Percentiles rank a stretch among this genome's conserved stretches.
These are phyloP conservation scores for Exophiala viscosa DNA, from an alignment of 2,329 filamentous ascomycete species.

Conservation along the genomic window DNA sequence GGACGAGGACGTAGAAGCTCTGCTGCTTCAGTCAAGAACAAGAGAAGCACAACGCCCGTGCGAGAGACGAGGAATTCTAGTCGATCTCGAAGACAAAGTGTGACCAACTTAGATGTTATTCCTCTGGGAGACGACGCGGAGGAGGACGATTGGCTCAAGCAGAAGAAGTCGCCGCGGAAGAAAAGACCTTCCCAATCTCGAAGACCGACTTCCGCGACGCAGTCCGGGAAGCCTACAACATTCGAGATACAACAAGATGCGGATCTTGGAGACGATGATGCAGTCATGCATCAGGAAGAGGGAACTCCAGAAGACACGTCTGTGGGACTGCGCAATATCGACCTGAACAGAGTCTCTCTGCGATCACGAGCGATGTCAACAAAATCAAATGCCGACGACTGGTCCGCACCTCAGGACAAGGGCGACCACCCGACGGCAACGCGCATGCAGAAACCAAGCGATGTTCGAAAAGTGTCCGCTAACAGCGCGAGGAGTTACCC, in stretches of 20 bases:
- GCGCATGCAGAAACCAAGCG: constrained; percentile 1
- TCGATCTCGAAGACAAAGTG: constrained; percentile 23
- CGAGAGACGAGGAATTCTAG: constrained; percentile 6
- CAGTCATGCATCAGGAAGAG: background rate
- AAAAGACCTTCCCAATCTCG: constrained; percentile 9
- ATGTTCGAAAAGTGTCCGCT: constrained; percentile 23
- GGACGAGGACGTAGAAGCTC: constrained; percentile 8
- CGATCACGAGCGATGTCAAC: constrained; percentile 15
- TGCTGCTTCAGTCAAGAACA: constrained; percentile 8
- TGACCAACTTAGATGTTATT: constrained; percentile 27
- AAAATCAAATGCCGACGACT: constrained; percentile 9
- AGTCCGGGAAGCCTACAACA: background rate
- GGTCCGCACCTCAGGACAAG: background rate
- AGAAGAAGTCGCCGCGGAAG: constrained; percentile 23
- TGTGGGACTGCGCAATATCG: constrained; percentile 20
- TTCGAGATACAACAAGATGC: constrained; percentile 21
- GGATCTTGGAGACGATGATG: constrained; percentile 11
- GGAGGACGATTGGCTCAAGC: constrained; percentile 25
- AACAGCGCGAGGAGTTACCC: constrained; percentile 29
- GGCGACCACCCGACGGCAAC: background rate
- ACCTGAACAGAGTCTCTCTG: constrained; percentile 24
- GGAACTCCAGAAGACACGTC: constrained; percentile 1
- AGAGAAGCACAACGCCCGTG: constrained; percentile 21
- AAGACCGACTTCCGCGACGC: constrained; percentile 6
- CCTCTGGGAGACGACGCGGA: constrained; percentile 28